A percentile compares a stretch with the other conserved stretches of the same genome.
These are phyloP conservation scores for Wickerhamiella pararugosa DNA, from an alignment of 1,139 yeast species.

Conservation along the genomic window DNA sequence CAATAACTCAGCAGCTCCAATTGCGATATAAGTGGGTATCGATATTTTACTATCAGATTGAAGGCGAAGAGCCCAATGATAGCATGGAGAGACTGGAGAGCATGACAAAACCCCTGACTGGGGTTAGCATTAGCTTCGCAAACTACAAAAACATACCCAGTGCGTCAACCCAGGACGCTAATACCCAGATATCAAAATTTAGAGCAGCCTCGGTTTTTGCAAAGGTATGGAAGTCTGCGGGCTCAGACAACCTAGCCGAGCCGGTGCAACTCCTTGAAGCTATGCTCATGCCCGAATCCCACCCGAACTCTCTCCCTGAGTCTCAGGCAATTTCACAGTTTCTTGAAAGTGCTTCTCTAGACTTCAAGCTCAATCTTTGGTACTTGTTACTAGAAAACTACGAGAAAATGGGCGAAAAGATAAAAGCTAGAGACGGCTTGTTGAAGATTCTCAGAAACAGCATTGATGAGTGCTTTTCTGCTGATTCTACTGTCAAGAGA, in stretches of 20 bases:
- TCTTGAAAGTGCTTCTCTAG: conserved; percentile 46
- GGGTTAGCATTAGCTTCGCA: conserved; percentile 22
- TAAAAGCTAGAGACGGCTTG: conserved; percentile 40
- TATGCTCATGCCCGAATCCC: conserved; percentile 27
- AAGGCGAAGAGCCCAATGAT: conserved; percentile 20
- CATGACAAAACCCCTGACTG: too few species aligned
- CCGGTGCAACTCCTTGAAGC: conserved; percentile 34
- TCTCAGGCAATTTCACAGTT: conserved; percentile 42
- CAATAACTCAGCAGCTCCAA: background rate
- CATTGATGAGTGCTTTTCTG: conserved; percentile 25
- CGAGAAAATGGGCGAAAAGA: conserved; percentile 28
- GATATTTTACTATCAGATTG: conserved; percentile 27
- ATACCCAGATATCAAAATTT: conserved; percentile 49
- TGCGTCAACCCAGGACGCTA: conserved; percentile 37
- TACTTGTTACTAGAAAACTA: conserved; percentile 52
- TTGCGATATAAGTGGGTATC: conserved; percentile 31
- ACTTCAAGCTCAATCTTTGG: conserved; percentile 64
- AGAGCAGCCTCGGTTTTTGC: conserved; percentile 56
- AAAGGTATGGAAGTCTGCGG: conserved; percentile 29
- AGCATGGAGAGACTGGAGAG: conserved; percentile 19
- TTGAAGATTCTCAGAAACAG: conserved; percentile 35
- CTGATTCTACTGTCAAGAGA: conserved; percentile 16
- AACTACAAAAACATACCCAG: conserved; percentile 38
- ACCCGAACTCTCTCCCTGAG: conserved; percentile 20
- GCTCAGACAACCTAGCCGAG: conserved; percentile 1